Conservation (phyloP, 2,329 filamentous ascomycete genomes). For the Sclerotinia subarctica region DNA sequence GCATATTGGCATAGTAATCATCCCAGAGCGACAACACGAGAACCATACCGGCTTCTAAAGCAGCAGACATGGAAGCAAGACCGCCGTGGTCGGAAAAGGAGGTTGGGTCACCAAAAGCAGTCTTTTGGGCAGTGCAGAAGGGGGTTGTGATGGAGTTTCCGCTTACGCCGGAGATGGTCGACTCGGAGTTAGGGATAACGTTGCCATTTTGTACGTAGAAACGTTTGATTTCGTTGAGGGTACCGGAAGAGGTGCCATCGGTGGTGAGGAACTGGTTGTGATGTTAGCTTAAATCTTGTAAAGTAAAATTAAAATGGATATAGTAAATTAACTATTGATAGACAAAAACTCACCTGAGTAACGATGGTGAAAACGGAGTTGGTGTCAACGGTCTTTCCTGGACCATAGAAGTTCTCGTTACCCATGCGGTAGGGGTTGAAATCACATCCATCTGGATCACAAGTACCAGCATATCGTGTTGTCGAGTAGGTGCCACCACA, state of each 20-base stretch:
- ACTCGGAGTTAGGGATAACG: conserved; percentile 50
- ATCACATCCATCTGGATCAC: conserved; percentile 61
- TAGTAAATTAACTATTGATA: background rate
- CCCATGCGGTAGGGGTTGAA: conserved; percentile 61
- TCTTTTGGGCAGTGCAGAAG: conserved; percentile 56
- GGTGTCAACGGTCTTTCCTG: conserved; percentile 53
- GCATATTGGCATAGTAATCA: conserved; percentile 62
- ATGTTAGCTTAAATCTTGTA: background rate
- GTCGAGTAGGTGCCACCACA: conserved; percentile 42
- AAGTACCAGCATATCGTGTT: conserved; percentile 52
- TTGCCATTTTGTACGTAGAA: conserved; percentile 55
- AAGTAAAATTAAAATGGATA: background rate
- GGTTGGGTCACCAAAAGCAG: conserved; percentile 52
- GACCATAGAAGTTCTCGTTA: conserved; percentile 54
- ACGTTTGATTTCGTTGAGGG: conserved; percentile 52
- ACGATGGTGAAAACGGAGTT: conserved; percentile 54
- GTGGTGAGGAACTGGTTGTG: conserved; percentile 12
- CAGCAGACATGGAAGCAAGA: conserved; percentile 51
- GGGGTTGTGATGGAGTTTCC: conserved; percentile 53
- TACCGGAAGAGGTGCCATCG: conserved; percentile 46
- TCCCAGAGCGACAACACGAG: conserved; percentile 60
- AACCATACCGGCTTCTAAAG: conserved; percentile 57
- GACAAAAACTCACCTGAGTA: conserved; percentile 43
- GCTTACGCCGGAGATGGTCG: conserved; percentile 46
- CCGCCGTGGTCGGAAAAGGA: conserved; percentile 56